Base-by-base conservation (phyloP, 768 basidiomycete genomes). In the Panaeolus papilionaceus region DNA sequence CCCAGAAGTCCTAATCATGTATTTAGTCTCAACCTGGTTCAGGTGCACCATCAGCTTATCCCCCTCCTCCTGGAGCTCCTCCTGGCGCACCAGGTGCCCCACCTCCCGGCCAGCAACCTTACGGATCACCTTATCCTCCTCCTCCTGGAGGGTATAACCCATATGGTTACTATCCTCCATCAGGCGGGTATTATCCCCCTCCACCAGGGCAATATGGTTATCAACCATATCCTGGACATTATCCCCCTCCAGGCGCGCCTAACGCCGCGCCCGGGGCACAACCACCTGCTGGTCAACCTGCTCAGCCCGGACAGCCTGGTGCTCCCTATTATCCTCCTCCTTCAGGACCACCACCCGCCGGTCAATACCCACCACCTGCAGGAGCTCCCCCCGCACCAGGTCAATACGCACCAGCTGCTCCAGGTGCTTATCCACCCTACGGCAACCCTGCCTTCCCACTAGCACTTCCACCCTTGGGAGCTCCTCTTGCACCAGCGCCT, bases 371-470 rank as follows among this genome's bases (percentile, higher is more conserved):
- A 20, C 66, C 71, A 45, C 61, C 68, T 26, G 67, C 70, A 44
- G 71, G 74, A 40, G 67, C 70, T 54, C 58, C 67, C n/a, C 67
- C 68, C 33, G 71, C 75, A 39, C 67, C 67, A 40, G 71, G 66
- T 37, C 67, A 71, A 63, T 67, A 74, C 6, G 70, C 66, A 38
- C 28, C 63, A 20, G 63, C 42, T 28, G 40, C 63, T 39, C 18
- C 62, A 38, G 62, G 63, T 45, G 42, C 63, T 28, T 64, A 64
- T 47, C 63, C 63, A 47, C 63, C 63, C 23, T 39, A 51, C 23
- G 49, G 33, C 20, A 23, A 28, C 10, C 64, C 47, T 12, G 54
- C 49, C 9, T 66, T 66, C 40, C 65, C 65, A 14, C 54, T 58
- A 1, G 44, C 64, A n/a, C 45, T 45, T 23, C 64, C 65, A 10